Conservation (phyloP, 768 basidiomycete species). For the Termitomyces sp. region DNA sequence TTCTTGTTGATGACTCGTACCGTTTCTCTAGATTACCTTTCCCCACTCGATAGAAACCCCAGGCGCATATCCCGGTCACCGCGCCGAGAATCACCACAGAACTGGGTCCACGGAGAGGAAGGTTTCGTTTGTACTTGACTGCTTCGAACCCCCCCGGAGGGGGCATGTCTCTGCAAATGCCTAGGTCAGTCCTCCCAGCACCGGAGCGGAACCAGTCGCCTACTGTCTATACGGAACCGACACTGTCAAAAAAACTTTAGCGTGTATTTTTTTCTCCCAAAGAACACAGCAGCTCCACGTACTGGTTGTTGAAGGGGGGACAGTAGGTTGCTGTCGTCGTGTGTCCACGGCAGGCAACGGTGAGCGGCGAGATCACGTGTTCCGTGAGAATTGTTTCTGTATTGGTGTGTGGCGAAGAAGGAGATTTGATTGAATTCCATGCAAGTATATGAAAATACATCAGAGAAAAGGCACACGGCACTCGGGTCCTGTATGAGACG, state of each 20-base stretch:
- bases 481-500: background rate
- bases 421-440: background rate
- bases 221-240: conserved; percentile 62
- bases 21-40: conserved; percentile 89
- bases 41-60: conserved; percentile 90
- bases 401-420: conserved; percentile 4
- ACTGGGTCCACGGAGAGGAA: conserved; percentile 85
- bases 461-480: background rate
- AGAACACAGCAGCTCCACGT: conserved; percentile 1
- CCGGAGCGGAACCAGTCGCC: conserved; percentile 27
- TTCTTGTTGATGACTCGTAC: conserved; percentile 33
- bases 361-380: background rate
- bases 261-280: background rate
- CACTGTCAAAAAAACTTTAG: conserved; percentile 34
- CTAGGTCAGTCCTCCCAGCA: conserved; percentile 21
- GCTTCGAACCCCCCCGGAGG: conserved; percentile 90
- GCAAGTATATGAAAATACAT: background rate
- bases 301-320: conserved; percentile 9
- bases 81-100: conserved; percentile 82
- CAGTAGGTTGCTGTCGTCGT: background rate
- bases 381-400: background rate
- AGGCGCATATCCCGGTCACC: conserved; percentile 82
- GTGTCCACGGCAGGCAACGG: conserved; percentile 2
- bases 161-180: conserved; percentile 81
- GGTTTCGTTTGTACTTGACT: conserved; percentile 93